These are phyloP conservation scores for Vigna unguiculata DNA, from an alignment of 306 rosid genomes.

Conservation along the genomic window DNA sequence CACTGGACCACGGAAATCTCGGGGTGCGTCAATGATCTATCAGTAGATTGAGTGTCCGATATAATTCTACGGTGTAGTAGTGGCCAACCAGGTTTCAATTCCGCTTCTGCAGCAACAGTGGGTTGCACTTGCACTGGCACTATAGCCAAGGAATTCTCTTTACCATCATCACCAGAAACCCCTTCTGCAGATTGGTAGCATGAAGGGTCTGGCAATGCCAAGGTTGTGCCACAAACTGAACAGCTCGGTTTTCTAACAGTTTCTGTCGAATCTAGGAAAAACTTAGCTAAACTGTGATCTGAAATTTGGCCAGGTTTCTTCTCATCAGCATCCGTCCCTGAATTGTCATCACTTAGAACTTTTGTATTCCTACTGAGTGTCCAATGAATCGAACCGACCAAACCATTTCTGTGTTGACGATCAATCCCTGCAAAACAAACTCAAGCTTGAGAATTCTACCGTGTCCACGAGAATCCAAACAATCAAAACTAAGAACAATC, in stretches of 20 bases:
- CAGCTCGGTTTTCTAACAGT: slow-evolving; percentile 51
- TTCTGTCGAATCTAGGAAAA: slow-evolving; percentile 54
- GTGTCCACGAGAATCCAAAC: slow-evolving; percentile 16
- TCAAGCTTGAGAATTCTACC: slow-evolving; percentile 36
- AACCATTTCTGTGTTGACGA: slow-evolving; percentile 49
- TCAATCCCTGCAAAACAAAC: slow-evolving; percentile 59
- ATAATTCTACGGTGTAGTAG: slow-evolving; percentile 61
- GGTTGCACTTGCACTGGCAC: slow-evolving; percentile 69
- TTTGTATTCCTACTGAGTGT: slow-evolving; percentile 50
- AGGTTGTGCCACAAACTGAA: slow-evolving; percentile 58
- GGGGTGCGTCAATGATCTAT: slow-evolving; percentile 41
- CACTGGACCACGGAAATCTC: slow-evolving; percentile 89
- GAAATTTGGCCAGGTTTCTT: slow-evolving; percentile 41
- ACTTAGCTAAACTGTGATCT: slow-evolving; percentile 64
- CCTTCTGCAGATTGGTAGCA: slow-evolving; percentile 52
- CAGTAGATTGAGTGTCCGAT: slow-evolving; percentile 45
- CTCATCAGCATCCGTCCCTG: slow-evolving; percentile 32
- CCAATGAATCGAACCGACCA: slow-evolving; percentile 59
- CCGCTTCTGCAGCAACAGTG: slow-evolving; percentile 54
- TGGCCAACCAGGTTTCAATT: slow-evolving; percentile 93
- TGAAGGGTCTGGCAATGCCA: slow-evolving; percentile 47
- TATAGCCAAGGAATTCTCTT: slow-evolving; percentile 70
- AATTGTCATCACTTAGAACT: slow-evolving; percentile 55
- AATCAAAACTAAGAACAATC: slow-evolving; percentile 17
- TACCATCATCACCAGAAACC: slow-evolving; percentile 46